Conservation (phyloP, 176 grass and related monocot species). For the Alopecurus myosuroides region DNA sequence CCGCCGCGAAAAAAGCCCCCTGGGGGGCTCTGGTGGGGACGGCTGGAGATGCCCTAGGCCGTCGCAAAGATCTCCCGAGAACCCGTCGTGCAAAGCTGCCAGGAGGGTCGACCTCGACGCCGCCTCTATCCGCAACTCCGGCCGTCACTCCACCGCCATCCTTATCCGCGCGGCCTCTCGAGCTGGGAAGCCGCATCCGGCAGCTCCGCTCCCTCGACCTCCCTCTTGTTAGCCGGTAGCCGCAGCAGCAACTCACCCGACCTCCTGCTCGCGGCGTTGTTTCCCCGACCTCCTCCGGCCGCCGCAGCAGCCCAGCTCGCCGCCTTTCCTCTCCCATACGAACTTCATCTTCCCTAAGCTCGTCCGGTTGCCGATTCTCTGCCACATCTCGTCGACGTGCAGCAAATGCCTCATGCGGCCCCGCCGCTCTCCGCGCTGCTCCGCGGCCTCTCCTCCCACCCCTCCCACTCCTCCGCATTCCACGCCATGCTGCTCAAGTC, state of each 20-base stretch:
- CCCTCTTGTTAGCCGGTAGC: too few relatives aligned
- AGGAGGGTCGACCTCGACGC: neutral
- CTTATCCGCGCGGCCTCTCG: too few relatives aligned
- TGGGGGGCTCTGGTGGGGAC: too few relatives aligned
- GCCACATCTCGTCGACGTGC: neutral
- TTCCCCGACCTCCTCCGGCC: neutral
- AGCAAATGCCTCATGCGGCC: neutral
- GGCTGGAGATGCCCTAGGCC: too few relatives aligned
- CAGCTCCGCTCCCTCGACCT: too few relatives aligned
- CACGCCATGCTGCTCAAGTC: constrained; percentile 40
- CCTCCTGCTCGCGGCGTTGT: neutral
- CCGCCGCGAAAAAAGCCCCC: too few relatives aligned
- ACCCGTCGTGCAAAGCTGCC: too few relatives aligned
- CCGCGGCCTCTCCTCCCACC: constrained; percentile 17
- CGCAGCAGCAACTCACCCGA: neutral
- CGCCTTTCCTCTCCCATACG: neutral
- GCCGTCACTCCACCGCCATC: too few relatives aligned
- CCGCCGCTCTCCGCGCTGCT: constrained; percentile 15
- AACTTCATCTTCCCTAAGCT: neutral
- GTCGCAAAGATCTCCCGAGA: too few relatives aligned
- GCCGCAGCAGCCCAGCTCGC: neutral
- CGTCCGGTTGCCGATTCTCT: neutral
- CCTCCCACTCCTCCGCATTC: neutral
- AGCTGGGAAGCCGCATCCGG: too few relatives aligned
- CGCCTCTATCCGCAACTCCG: too few relatives aligned